Evolutionary conservation across 345 rosid genomes (phyloP), one percentile per base, ranked within the genome.

Genomic region (Balakata baccata): DNA sequence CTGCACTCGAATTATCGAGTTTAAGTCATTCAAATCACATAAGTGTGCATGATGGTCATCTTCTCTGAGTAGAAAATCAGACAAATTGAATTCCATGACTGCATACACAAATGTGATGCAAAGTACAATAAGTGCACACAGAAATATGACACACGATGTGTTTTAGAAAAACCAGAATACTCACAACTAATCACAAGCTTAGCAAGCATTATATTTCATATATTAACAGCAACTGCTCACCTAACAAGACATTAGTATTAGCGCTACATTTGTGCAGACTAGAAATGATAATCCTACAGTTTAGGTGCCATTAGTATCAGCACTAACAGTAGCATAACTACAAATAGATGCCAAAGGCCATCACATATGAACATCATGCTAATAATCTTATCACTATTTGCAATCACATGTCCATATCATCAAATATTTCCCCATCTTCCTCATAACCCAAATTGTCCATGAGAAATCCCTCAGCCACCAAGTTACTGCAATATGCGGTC

Each of bases 331-430:
- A 41, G 47, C 59, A 43, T 29, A 61, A 68, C 46, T 58, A 34
- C 67, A 45, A 25, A 57, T 12, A 3, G 38, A 16, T 59, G 41
- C 6, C 62, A 6, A 50, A 29, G 70, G 74, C 62, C 76, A 78
- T 59, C 47, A 71, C 83, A 67, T 72, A 79, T 72, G 72, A 41
- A 76, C 80, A 68, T 50, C 58, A 41, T 56, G 20, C 71, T 50
- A 62, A 68, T 57, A 37, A 45, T 46, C 69, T 10, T 13, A 29
- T n/a, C 23, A 20, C 63, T 38, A 34, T 65, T 23, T 11, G 72
- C 64, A 64, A 74, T 91, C 79, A 91, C 84, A 93, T 85, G 85
- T 91, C 98, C 98, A 93, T 94, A 86, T 75, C 79, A 64, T 84
- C 83, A 65, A 92, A 92, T 71, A 92, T 86, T 73, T 92, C 96